Evolutionary conservation across 2,329 filamentous ascomycete genomes (phyloP).

Genomic region (Fusarium verticillioides): DNA sequence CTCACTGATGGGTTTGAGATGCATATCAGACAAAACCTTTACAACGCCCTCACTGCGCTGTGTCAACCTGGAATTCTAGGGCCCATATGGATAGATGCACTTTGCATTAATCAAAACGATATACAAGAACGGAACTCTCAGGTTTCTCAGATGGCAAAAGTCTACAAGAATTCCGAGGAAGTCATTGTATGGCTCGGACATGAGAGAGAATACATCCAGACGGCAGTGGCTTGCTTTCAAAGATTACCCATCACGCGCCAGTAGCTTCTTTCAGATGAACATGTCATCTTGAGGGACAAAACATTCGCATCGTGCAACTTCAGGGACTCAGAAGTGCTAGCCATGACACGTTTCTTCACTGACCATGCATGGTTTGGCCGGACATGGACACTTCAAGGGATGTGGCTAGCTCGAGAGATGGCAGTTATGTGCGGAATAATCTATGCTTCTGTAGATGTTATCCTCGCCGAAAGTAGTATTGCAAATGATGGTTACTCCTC

Average conservation of each 20-base stretch:
- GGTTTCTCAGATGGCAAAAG: neutral
- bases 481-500: neutral
- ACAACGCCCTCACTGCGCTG: neutral
- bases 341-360: neutral
- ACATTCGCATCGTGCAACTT: neutral
- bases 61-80: neutral
- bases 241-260: neutral
- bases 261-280: neutral
- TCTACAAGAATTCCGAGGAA: neutral
- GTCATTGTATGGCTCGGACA: neutral
- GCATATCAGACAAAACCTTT: neutral
- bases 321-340: neutral
- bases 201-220: neutral
- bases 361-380: constrained; percentile 1
- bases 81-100: constrained; percentile 2
- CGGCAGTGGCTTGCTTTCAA: neutral
- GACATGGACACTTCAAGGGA: constrained; percentile 10
- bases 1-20: neutral
- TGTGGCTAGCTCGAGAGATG: constrained; percentile 5
- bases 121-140: neutral
- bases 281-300: neutral
- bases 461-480: neutral
- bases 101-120: constrained; percentile 1
- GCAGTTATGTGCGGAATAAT: neutral
- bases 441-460: neutral